These are phyloP conservation scores for Allomyces javanicus DNA, from an alignment of 192 early-diverging fungal genomes.

Conservation along the genomic window DNA sequence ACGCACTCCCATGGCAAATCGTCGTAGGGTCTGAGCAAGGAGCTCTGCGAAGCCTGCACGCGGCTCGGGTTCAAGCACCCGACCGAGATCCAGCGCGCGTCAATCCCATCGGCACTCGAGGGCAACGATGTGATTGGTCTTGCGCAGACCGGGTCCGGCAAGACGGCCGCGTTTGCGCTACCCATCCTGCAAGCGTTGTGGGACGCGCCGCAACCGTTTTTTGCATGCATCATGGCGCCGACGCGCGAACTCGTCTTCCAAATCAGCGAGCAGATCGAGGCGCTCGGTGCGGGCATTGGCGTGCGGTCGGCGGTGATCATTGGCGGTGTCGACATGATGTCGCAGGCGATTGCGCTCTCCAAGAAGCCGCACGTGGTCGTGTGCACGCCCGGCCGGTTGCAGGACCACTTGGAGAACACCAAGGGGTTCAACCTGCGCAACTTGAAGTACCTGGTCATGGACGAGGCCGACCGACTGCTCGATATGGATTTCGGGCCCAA, in stretches of 20 bases:
- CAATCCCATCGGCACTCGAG: constrained; percentile 79
- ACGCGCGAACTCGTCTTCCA: constrained; percentile 91
- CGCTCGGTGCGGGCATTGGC: constrained; percentile 73
- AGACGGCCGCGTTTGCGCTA: constrained; percentile 69
- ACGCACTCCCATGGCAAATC: no score
- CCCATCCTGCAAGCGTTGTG: constrained; percentile 71
- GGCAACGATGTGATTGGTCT: constrained; percentile 87
- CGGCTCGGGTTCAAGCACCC: constrained; percentile 74
- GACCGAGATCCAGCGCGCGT: constrained; percentile 75
- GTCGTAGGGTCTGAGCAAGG: constrained; percentile 56
- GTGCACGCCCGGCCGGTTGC: constrained; percentile 84
- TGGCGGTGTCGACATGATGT: constrained; percentile 96
- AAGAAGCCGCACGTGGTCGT: constrained; percentile 90
- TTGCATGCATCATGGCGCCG: constrained; percentile 90
- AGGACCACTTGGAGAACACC: constrained; percentile 95
- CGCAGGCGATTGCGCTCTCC: constrained; percentile 78
- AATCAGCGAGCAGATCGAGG: constrained; percentile 81
- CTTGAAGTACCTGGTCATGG: constrained; percentile 83
- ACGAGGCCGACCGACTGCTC: constrained; percentile 79
- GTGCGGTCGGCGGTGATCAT: constrained; percentile 80
- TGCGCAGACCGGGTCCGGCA: constrained; percentile 91
- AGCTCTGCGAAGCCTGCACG: constrained; percentile 72
- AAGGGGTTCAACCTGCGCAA: constrained; percentile 85
- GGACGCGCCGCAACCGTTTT: constrained; percentile 73
- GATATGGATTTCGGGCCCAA: constrained; percentile 94